Percentiles rank a stretch among this genome's conserved stretches.
Conservation (phyloP, 768 basidiomycete species). For the Calocera cornea region DNA sequence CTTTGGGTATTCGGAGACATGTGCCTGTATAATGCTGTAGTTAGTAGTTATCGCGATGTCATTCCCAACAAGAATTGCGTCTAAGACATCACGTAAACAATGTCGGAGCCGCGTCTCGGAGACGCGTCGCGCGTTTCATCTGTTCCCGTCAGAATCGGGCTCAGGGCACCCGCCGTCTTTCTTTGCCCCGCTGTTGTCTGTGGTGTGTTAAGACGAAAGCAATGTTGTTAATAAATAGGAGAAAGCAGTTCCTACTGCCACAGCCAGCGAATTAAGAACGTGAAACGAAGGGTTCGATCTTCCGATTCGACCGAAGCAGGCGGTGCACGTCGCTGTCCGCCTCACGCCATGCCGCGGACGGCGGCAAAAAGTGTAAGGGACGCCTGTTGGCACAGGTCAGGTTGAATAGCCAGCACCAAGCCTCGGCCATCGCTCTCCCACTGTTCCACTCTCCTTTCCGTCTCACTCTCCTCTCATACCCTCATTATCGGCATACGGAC, state of each 20-base stretch:
- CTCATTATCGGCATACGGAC: background rate
- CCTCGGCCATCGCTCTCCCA: background rate
- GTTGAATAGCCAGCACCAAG: background rate
- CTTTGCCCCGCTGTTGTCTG: too few species aligned
- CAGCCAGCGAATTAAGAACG: too few species aligned
- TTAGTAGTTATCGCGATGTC: too few species aligned
- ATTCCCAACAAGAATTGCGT: too few species aligned
- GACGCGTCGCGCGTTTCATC: background rate
- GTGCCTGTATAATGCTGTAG: too few species aligned
- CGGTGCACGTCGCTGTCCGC: background rate
- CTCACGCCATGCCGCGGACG: background rate
- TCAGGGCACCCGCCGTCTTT: too few species aligned
- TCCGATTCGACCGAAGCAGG: background rate
- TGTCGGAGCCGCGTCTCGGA: background rate
- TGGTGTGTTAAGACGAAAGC: too few species aligned
- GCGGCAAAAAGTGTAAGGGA: slow-evolving; percentile 4
- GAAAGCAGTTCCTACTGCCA: too few species aligned
- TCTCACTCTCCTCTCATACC: background rate
- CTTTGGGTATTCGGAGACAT: too few species aligned
- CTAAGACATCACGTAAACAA: background rate
- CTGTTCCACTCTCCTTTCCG: background rate
- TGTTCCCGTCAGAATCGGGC: background rate
- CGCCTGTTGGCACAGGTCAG: slow-evolving; percentile 5
- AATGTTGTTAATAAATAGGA: too few species aligned
- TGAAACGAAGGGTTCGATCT: background rate